Base-by-base conservation (phyloP, 2,329 filamentous ascomycete genomes). In the Colletotrichum tamarilloi region DNA sequence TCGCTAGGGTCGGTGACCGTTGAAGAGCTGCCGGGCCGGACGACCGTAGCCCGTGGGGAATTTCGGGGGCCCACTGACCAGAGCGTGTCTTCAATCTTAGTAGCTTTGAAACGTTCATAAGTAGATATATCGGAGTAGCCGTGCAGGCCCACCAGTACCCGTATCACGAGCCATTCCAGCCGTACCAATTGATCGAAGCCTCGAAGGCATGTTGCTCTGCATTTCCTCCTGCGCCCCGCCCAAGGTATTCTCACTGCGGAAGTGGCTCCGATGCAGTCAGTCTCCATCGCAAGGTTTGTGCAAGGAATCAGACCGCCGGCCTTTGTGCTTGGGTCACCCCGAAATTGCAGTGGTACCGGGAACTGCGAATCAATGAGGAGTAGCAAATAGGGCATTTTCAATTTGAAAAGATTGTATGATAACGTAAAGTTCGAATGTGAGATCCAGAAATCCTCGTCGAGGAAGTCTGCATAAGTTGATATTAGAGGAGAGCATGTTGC, bases 11-110 rank as follows among this genome's bases (percentile, higher is more conserved):
- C 19, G 28, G 52, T 46, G 19, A 57, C 49, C n/a, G 49, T 71
- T 53, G 26, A 60, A 71, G 30, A 72, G 28, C n/a, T 67, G 32
- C 67, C 67, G 62, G 62, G 46, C 62, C 62, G 55, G 46, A 57
- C 35, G 56, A 57, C 71, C 56, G 67, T 53, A 38, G 28, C 28
- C 56, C 67, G 67, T 68, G 56, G 71, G 49, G 62, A 62, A 66
- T 11, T 19, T 62, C 14, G 49, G 60, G 35, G 71, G 56, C 22
- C 62, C 62, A 67, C 59, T 22, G 22, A 19, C 11, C n/a, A 57
- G 60, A 68, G 9, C 52, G 30, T 68, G 56, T 62, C 62, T 46
- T 57, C n/a, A n/a, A 52, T 49, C 24, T 49, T 49, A 49, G 11
- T 49, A 49, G 42, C 42, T 8, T 49, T 22, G 42, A 49, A 49